A percentile compares a stretch with the other conserved stretches of the same genome.
Evolutionary conservation across 2,329 filamentous ascomycete species (phyloP).

Genomic region (Alternaria burnsii): DNA sequence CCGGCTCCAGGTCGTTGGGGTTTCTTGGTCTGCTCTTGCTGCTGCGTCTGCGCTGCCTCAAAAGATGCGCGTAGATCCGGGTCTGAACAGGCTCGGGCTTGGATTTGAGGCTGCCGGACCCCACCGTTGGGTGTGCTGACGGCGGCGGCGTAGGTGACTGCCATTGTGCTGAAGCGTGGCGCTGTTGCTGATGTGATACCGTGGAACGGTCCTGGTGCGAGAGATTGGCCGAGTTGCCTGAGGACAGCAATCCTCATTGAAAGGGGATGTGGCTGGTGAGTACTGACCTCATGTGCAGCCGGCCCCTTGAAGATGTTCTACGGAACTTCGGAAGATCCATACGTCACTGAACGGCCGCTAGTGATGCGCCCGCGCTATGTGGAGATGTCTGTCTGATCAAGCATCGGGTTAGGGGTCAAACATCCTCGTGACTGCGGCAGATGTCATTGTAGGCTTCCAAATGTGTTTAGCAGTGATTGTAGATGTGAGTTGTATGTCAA

Average conservation of each 20-base stretch:
- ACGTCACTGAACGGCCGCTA: slow-evolving; percentile 35
- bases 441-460: background rate
- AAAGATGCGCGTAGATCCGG: slow-evolving; percentile 19
- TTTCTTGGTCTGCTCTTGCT: slow-evolving; percentile 13
- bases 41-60: slow-evolving; percentile 7
- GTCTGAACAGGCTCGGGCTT: slow-evolving; percentile 20
- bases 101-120: slow-evolving; percentile 23
- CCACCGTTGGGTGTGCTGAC: slow-evolving; percentile 28
- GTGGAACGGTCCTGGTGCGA: background rate
- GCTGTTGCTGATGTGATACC: background rate
- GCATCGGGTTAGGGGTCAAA: slow-evolving; percentile 4
- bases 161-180: slow-evolving; percentile 13
- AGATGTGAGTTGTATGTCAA: background rate
- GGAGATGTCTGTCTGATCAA: slow-evolving; percentile 14
- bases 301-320: slow-evolving; percentile 1
- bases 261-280: background rate
- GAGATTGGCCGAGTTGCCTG: slow-evolving; percentile 5
- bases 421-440: background rate
- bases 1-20: slow-evolving; percentile 23
- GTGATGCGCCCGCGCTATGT: slow-evolving; percentile 19
- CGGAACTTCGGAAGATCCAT: slow-evolving; percentile 24
- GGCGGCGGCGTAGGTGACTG: slow-evolving; percentile 32
- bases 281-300: background rate
- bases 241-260: slow-evolving; percentile 13
- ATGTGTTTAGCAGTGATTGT: background rate